Percentiles rank a stretch among this genome's conserved stretches.
These are phyloP conservation scores for Chiua virens DNA, from an alignment of 768 basidiomycete genomes.

Conservation along the genomic window DNA sequence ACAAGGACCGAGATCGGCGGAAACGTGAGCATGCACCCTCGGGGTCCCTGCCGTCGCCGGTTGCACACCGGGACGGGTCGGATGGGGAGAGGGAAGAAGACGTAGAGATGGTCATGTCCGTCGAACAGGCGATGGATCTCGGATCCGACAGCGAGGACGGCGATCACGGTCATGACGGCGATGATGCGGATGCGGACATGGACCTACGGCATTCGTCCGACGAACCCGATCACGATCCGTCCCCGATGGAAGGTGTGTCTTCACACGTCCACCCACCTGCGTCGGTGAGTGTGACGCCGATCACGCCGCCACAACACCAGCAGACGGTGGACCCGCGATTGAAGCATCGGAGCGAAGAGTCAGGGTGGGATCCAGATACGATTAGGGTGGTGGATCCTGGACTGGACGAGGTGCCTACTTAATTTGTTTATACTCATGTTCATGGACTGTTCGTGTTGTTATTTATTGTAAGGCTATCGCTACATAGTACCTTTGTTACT, in stretches of 20 bases:
- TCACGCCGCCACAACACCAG: conserved; percentile 28
- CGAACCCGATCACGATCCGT: conserved; percentile 28
- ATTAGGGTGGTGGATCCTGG: conserved; percentile 13
- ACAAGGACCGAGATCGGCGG: conserved; percentile 6
- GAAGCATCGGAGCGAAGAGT: conserved; percentile 31
- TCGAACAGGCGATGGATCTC: conserved; percentile 47
- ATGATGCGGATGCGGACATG: conserved; percentile 16
- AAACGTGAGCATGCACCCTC: conserved; percentile 7
- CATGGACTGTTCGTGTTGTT: not conserved
- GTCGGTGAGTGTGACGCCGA: conserved; percentile 31
- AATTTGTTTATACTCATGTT: not conserved
- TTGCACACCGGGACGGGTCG: conserved; percentile 9
- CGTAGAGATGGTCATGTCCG: conserved; percentile 37
- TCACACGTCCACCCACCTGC: conserved; percentile 24
- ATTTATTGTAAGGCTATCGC: conserved; percentile 23
- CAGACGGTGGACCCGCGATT: conserved; percentile 28
- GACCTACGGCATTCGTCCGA: conserved; percentile 30
- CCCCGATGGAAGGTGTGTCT: conserved; percentile 34
- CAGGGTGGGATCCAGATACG: conserved; percentile 26
- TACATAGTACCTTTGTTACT: conserved; percentile 4
- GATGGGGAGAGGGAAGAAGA: conserved; percentile 22
- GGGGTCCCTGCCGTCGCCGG: conserved; percentile 14
- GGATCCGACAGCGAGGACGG: conserved; percentile 36
- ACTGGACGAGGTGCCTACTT: conserved; percentile 19
- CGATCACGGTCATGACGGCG: conserved; percentile 9